Conservation (phyloP, 2,329 filamentous ascomycete genomes). For the Trichoderma atroviride region DNA sequence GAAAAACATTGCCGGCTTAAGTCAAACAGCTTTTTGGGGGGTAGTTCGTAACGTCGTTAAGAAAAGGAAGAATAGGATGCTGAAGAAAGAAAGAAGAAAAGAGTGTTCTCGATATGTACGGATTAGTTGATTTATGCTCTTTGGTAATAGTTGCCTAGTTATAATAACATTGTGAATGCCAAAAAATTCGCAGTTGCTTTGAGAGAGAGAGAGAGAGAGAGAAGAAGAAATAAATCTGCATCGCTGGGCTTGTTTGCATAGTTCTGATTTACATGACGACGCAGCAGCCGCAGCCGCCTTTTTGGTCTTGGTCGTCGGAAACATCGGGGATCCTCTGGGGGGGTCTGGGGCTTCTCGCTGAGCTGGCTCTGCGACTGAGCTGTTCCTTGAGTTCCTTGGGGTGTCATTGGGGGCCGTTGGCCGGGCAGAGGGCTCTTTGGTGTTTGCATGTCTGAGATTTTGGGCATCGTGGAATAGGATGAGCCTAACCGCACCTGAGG, state of each 20-base stretch:
- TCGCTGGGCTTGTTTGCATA: not conserved
- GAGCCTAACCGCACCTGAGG: conserved; percentile 49
- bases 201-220: not conserved
- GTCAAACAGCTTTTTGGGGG: conserved; percentile 24
- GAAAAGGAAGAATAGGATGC: not conserved
- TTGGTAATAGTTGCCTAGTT: conserved; percentile 20
- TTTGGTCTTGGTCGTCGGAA: conserved; percentile 43
- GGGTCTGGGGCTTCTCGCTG: conserved; percentile 27
- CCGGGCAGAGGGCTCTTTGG: conserved; percentile 45
- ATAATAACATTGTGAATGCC: conserved; percentile 8
- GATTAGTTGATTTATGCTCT: conserved; percentile 23
- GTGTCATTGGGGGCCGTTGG: conserved; percentile 47
- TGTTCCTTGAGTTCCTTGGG: conserved; percentile 45
- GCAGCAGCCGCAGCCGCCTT: conserved; percentile 54
- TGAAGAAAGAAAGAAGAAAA: conserved; percentile 6
- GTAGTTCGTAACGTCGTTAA: conserved; percentile 27
- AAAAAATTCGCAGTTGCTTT: not conserved
- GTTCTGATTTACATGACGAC: conserved; percentile 49
- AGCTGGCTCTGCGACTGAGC: conserved; percentile 32
- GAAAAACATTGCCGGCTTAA: conserved; percentile 17
- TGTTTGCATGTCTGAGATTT: conserved; percentile 48
- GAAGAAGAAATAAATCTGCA: not conserved
- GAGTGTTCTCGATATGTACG: conserved; percentile 24
- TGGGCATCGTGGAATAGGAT: conserved; percentile 66
- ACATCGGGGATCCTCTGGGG: conserved; percentile 29